Conservation (phyloP, 345 rosid species). For the Pelargonium nanum region DNA sequence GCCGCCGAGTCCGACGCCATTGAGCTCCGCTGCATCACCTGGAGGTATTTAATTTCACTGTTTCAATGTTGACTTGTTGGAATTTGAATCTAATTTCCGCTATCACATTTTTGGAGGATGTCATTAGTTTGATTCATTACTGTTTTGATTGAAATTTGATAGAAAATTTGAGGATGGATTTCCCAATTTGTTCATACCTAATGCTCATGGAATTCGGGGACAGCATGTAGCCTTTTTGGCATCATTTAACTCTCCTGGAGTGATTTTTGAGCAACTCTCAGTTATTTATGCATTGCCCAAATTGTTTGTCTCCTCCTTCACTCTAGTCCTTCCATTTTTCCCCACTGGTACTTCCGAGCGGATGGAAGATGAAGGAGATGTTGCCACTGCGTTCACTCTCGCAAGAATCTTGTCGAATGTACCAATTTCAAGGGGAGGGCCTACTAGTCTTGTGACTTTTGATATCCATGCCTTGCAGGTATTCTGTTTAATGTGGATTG, state of each 20-base stretch:
- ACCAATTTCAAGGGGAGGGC: conserved; percentile 85
- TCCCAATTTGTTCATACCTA: conserved; percentile 84
- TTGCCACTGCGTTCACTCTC: conserved; percentile 92
- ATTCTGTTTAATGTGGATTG: not conserved
- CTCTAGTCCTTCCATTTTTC: conserved; percentile 89
- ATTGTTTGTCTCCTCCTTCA: conserved; percentile 79
- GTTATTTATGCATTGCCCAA: conserved; percentile 86
- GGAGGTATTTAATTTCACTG: conserved; percentile 42
- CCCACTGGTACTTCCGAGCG: conserved; percentile 98
- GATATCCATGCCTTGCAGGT: conserved; percentile 99
- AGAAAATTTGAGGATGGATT: conserved; percentile 94
- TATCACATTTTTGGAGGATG: not conserved
- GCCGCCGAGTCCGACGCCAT: conserved; percentile 65
- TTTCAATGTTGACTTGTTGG: not conserved
- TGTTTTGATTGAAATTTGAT: not conserved
- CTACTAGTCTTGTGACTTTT: conserved; percentile 90
- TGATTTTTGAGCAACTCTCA: conserved; percentile 89
- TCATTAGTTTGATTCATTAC: no score
- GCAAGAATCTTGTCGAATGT: conserved; percentile 86
- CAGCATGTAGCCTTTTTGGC: conserved; percentile 90
- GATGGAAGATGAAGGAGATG: conserved; percentile 98
- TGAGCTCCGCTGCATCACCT: conserved; percentile 70
- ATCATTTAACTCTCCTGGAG: conserved; percentile 78
- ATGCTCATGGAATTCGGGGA: conserved; percentile 90
- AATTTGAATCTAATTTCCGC: not conserved